These are phyloP conservation scores for Mikania micrantha DNA, from an alignment of 129 eudicot genomes.

Conservation along the genomic window DNA sequence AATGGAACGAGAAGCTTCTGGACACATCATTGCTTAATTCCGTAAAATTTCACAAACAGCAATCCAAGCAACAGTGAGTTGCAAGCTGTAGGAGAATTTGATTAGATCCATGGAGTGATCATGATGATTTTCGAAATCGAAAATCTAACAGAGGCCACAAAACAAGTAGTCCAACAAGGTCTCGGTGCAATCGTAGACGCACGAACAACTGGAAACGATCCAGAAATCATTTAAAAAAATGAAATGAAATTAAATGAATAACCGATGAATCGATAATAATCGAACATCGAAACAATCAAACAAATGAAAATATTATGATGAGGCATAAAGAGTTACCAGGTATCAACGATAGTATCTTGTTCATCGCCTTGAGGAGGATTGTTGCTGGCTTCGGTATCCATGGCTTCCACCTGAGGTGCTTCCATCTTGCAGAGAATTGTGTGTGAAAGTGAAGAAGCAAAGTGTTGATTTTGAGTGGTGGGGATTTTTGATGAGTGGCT, in stretches of 20 bases:
- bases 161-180: slow-evolving; percentile 58
- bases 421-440: slow-evolving; percentile 34
- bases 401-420: slow-evolving; percentile 57
- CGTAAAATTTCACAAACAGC: neutral
- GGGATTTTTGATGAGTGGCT: slow-evolving; percentile 13
- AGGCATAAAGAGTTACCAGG: slow-evolving; percentile 30
- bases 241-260: neutral
- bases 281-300: neutral
- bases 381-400: slow-evolving; percentile 32
- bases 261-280: neutral
- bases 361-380: slow-evolving; percentile 43
- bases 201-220: slow-evolving; percentile 54
- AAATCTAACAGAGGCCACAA: slow-evolving; percentile 46
- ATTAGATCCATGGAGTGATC: neutral
- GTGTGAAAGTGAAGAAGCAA: neutral
- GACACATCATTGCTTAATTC: neutral
- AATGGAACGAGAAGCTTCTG: neutral
- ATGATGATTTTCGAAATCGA: neutral
- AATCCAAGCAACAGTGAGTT: neutral
- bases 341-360: slow-evolving; percentile 36
- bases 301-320: neutral
- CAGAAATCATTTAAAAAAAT: neutral
- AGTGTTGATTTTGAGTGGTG: neutral
- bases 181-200: slow-evolving; percentile 62
- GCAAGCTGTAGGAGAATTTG: neutral